Percentiles rank a stretch among this genome's conserved stretches.
These are phyloP conservation scores for Chrysosporium keratinophilum DNA, from an alignment of 2,329 filamentous ascomycete genomes.

Conservation along the genomic window DNA sequence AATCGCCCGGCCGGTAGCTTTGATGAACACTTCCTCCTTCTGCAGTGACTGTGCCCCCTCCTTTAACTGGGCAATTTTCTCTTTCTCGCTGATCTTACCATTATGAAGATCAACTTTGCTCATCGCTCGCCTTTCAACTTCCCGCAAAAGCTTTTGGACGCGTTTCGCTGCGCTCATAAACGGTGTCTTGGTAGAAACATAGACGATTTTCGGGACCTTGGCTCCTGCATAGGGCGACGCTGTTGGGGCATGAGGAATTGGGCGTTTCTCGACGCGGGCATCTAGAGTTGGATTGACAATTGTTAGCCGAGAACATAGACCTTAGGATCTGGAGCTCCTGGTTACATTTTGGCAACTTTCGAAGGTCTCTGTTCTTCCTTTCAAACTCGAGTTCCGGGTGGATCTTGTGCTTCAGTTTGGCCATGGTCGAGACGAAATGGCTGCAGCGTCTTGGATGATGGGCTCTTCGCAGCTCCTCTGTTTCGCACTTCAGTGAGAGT, in stretches of 20 bases:
- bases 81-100: constrained; percentile 24
- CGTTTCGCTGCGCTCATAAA: constrained; percentile 53
- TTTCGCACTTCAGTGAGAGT: not conserved
- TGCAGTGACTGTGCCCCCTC: constrained; percentile 27
- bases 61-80: constrained; percentile 26
- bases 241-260: constrained; percentile 47
- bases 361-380: constrained; percentile 30
- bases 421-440: constrained; percentile 1
- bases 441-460: not conserved
- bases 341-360: constrained; percentile 30
- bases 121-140: constrained; percentile 44
- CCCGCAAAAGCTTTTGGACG: constrained; percentile 45
- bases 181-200: constrained; percentile 45
- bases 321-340: not conserved
- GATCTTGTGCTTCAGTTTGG: constrained; percentile 10
- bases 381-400: constrained; percentile 28
- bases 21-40: constrained; percentile 46
- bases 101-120: constrained; percentile 31
- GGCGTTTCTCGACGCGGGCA: constrained; percentile 44
- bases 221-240: constrained; percentile 45
- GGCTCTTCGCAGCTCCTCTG: not conserved
- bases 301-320: not conserved
- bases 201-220: constrained; percentile 44
- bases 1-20: constrained; percentile 52
- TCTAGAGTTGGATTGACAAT: constrained; percentile 25